phyloP scores from a whole-genome alignment of 1,284 basidiomycete genomes.

The Bjerkandera adusta region DNA sequence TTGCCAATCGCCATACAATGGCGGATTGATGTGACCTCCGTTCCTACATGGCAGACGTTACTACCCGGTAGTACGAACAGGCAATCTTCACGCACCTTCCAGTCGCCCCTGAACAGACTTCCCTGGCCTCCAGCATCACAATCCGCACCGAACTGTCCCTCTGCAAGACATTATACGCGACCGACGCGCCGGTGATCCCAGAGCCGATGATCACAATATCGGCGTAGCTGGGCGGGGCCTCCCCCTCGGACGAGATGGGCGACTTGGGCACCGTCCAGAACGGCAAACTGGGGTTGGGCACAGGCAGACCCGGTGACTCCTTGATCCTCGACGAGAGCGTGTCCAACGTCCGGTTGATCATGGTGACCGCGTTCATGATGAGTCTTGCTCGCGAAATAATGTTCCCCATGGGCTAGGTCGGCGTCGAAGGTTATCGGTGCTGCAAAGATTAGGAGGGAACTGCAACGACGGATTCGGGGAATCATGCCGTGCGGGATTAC shows the following conservation, averaged over 20 bases:
- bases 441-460: too few species aligned
- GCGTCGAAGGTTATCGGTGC: too few species aligned
- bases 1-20: conserved; percentile 58
- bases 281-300: conserved; percentile 46
- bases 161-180: conserved; percentile 53
- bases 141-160: conserved; percentile 36
- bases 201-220: conserved; percentile 71
- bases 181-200: conserved; percentile 64
- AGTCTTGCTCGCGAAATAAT: conserved; percentile 26
- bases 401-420: conserved; percentile 30
- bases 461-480: too few species aligned
- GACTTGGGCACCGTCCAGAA: conserved; percentile 62
- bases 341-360: conserved; percentile 23
- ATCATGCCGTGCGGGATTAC: too few species aligned
- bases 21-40: conserved; percentile 68
- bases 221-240: conserved; percentile 45
- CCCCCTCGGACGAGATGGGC: conserved; percentile 42
- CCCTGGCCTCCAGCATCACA: conserved; percentile 69
- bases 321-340: conserved; percentile 28
- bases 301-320: conserved; percentile 56
- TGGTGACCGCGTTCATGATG: conserved; percentile 19
- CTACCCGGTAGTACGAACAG: neutral
- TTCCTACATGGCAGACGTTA: conserved; percentile 41
- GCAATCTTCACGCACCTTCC: conserved; percentile 45
- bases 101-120: conserved; percentile 68